A percentile compares a stretch with the other conserved stretches of the same genome.
Evolutionary conservation across 768 basidiomycete genomes (phyloP).

Genomic region (Tricholoma saponaceum): DNA sequence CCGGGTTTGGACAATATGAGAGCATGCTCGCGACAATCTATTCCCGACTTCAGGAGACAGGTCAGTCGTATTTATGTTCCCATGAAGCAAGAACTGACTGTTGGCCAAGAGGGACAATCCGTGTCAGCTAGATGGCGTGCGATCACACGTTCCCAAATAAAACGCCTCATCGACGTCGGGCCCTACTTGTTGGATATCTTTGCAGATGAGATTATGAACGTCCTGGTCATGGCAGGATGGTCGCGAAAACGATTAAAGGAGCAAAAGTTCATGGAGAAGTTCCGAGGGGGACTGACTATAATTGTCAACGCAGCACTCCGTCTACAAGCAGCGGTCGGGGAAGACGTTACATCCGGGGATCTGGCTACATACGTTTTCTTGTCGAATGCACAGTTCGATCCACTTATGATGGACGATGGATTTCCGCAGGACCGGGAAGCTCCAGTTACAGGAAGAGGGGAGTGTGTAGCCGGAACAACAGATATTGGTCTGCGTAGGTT

Average conservation of each 20-base stretch:
- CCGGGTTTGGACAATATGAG: slow-evolving; percentile 22
- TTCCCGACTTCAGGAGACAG: slow-evolving; percentile 37
- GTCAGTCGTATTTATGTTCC: slow-evolving; percentile 20
- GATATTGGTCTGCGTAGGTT: slow-evolving; percentile 1
- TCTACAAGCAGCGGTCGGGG: slow-evolving; percentile 4
- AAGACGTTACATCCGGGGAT: slow-evolving; percentile 5
- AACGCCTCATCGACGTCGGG: slow-evolving; percentile 20
- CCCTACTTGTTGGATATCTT: slow-evolving; percentile 2
- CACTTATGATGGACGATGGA: slow-evolving; percentile 1
- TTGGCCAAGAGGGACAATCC: slow-evolving; percentile 40
- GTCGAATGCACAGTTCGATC: slow-evolving; percentile 1
- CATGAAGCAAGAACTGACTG: not conserved
- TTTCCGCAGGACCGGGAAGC: not conserved
- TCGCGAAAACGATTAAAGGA: not conserved
- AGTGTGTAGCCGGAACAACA: slow-evolving; percentile 1
- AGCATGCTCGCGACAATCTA: slow-evolving; percentile 29
- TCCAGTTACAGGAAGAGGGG: not conserved
- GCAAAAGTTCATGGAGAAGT: not conserved
- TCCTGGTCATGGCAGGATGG: slow-evolving; percentile 9
- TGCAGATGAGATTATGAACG: slow-evolving; percentile 1
- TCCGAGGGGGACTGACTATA: not conserved
- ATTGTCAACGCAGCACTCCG: slow-evolving; percentile 2
- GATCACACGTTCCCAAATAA: slow-evolving; percentile 44
- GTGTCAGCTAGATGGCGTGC: slow-evolving; percentile 55
- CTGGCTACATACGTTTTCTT: slow-evolving; percentile 1